Evolutionary conservation across 1,284 basidiomycete genomes (phyloP).

Genomic region (Boletellus deceptivus): DNA sequence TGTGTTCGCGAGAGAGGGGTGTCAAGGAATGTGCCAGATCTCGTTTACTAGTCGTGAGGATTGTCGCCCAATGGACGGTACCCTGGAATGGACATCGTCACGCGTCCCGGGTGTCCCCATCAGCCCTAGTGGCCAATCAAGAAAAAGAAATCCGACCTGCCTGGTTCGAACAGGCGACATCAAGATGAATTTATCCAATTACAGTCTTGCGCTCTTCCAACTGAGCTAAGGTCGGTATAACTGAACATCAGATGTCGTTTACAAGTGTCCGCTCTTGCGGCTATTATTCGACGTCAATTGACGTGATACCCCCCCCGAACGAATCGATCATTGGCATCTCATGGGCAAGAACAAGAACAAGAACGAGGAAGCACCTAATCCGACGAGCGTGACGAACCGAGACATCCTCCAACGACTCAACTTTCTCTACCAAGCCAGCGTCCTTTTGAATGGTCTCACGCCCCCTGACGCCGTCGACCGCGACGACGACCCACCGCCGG

Average conservation of each 20-base stretch:
- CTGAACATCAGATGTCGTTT: no score
- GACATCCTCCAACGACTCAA: slow-evolving; percentile 80
- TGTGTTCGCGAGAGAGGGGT: no score
- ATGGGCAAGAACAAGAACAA: slow-evolving; percentile 67
- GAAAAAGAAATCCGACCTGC: slow-evolving; percentile 43
- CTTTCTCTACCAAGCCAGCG: slow-evolving; percentile 80
- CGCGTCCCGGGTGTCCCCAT: no score
- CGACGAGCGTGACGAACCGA: slow-evolving; percentile 56
- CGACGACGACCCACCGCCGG: neutral
- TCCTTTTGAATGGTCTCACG: slow-evolving; percentile 52
- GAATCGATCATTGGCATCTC: neutral
- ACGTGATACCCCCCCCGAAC: no score
- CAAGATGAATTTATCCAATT: slow-evolving; percentile 24
- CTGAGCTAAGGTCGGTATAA: slow-evolving; percentile 36
- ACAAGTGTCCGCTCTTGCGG: no score
- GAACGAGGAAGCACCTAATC: slow-evolving; percentile 56
- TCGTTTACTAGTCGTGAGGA: no score
- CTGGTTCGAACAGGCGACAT: slow-evolving; percentile 60
- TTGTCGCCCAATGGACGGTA: no score
- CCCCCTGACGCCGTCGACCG: slow-evolving; percentile 4
- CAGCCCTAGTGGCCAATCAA: no score
- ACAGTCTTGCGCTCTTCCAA: slow-evolving; percentile 41
- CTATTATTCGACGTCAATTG: no score
- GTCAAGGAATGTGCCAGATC: no score
- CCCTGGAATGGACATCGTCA: no score